Conservation (phyloP, 2,329 filamentous ascomycete genomes). For the Beauveria australis region DNA sequence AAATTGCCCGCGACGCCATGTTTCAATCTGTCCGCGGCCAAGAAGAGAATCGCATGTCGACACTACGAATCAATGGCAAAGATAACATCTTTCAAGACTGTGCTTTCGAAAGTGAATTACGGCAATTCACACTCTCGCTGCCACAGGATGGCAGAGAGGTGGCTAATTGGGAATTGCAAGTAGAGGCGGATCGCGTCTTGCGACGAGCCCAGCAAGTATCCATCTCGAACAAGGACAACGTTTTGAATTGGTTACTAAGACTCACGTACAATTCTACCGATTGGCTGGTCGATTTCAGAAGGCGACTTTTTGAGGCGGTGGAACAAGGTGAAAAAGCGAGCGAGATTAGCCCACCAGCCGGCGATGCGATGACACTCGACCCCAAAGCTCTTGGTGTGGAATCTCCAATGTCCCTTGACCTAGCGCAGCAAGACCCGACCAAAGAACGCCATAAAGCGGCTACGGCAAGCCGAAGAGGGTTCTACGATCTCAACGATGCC, state of each 20-base stretch:
- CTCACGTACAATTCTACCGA: slow-evolving; percentile 38
- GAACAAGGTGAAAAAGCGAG: background rate
- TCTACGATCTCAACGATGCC: slow-evolving; percentile 52
- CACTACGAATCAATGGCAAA: slow-evolving; percentile 49
- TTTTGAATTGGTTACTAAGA: slow-evolving; percentile 49
- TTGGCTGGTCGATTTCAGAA: slow-evolving; percentile 50
- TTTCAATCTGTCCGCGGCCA: slow-evolving; percentile 37
- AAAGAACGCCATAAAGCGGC: slow-evolving; percentile 48
- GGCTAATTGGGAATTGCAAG: slow-evolving; percentile 51
- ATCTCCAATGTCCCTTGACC: background rate
- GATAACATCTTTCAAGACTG: slow-evolving; percentile 48
- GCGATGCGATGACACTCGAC: background rate
- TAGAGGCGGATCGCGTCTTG: slow-evolving; percentile 50
- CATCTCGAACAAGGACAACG: slow-evolving; percentile 37
- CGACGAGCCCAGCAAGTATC: slow-evolving; percentile 46
- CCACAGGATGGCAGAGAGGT: slow-evolving; percentile 47
- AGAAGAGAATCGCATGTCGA: slow-evolving; percentile 33
- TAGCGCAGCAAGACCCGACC: slow-evolving; percentile 43
- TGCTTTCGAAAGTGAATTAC: slow-evolving; percentile 44
- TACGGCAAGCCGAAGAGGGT: slow-evolving; percentile 42
- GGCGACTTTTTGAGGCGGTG: slow-evolving; percentile 31
- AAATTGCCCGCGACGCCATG: slow-evolving; percentile 34
- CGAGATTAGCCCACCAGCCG: background rate
- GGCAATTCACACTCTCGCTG: slow-evolving; percentile 43
- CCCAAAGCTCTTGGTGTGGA: background rate